A percentile compares a stretch with the other conserved stretches of the same genome.
Conservation (phyloP, 768 basidiomycete genomes). For the Termitomyces sp. region DNA sequence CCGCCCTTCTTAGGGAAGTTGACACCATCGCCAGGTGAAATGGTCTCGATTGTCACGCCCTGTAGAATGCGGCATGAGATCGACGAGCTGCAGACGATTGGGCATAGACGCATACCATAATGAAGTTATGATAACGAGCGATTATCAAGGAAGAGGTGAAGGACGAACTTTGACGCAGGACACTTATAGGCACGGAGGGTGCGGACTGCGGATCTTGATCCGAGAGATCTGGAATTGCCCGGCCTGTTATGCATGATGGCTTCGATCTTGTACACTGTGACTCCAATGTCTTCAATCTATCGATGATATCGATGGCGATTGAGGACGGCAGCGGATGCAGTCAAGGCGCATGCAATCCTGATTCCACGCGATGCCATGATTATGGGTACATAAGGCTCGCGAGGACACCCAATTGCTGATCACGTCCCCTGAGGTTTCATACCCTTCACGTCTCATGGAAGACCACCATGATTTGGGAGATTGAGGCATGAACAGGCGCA, state of each 20-base stretch:
- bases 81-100: slow-evolving; percentile 13
- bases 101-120: slow-evolving; percentile 28
- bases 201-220: slow-evolving; percentile 79
- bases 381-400: background rate
- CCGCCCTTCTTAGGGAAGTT: slow-evolving; percentile 69
- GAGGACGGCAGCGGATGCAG: slow-evolving; percentile 7
- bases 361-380: background rate
- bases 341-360: slow-evolving; percentile 6
- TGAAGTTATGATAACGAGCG: slow-evolving; percentile 20
- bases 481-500: background rate
- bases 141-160: slow-evolving; percentile 33
- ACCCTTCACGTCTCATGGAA: background rate
- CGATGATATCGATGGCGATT: slow-evolving; percentile 16
- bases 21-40: slow-evolving; percentile 56
- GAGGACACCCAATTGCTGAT: background rate
- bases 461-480: background rate
- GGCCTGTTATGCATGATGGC: slow-evolving; percentile 13
- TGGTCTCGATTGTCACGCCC: slow-evolving; percentile 66
- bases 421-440: slow-evolving; percentile 1
- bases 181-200: slow-evolving; percentile 42
- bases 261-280: slow-evolving; percentile 14
- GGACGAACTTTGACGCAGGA: slow-evolving; percentile 21
- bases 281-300: slow-evolving; percentile 4
- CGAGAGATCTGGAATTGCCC: slow-evolving; percentile 42
- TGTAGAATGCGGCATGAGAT: slow-evolving; percentile 20